phyloP scores from a whole-genome alignment of 495 filamentous ascomycete species.

The Hypoxylon rickii region DNA sequence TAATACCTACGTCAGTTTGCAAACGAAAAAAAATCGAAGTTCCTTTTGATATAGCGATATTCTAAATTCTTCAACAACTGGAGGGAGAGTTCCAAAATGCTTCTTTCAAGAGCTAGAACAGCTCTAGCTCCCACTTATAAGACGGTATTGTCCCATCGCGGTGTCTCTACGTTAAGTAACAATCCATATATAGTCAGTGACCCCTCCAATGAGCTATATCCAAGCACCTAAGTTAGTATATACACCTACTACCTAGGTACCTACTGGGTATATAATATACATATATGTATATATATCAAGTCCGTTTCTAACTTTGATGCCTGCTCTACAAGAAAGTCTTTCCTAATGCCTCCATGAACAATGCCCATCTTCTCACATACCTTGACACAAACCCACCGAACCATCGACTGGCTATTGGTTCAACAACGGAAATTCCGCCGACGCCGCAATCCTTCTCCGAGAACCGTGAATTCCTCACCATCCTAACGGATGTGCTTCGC shows the following conservation, averaged over 20 bases:
- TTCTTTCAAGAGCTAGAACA: slow-evolving; percentile 29
- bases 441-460: slow-evolving; percentile 75
- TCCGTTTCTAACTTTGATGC: neutral
- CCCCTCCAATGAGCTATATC: no score
- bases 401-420: slow-evolving; percentile 72
- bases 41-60: no score
- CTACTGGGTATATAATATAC: no score
- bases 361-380: slow-evolving; percentile 67
- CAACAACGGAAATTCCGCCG: slow-evolving; percentile 72
- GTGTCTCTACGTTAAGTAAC: slow-evolving; percentile 44
- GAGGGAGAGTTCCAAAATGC: slow-evolving; percentile 19
- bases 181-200: slow-evolving; percentile 54
- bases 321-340: slow-evolving; percentile 76
- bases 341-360: slow-evolving; percentile 50
- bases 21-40: no score
- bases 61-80: neutral
- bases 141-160: slow-evolving; percentile 23
- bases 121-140: slow-evolving; percentile 22
- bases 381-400: slow-evolving; percentile 76
- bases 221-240: no score
- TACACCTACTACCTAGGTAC: no score
- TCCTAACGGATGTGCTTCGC: slow-evolving; percentile 74
- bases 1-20: slow-evolving; percentile 21
- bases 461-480: slow-evolving; percentile 74
- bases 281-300: neutral